Evolutionary conservation across 2,329 filamentous ascomycete genomes (phyloP), one percentile per base, ranked within the genome.

Genomic region (Fusarium mexicanum): DNA sequence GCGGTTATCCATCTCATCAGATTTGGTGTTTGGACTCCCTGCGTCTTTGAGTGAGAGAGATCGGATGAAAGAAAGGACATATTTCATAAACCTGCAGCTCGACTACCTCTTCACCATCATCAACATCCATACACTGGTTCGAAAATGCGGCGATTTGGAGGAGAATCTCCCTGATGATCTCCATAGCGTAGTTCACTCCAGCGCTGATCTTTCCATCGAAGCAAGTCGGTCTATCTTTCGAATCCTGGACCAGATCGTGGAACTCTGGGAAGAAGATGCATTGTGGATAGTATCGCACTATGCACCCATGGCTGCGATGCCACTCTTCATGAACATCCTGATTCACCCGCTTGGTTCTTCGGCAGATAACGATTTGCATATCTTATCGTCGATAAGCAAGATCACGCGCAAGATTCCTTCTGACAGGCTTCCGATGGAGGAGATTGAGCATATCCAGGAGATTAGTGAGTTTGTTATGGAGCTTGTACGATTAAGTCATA

Each of bases 391-490:
- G 13, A 72, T 72, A 59, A 74, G 64, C 33, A 74, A 57, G 4
- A 74, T 74, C 11, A 75, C 72, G 17, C 64, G 72, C 5, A 75
- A 66, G 3, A 57, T 74, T 8, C 72, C 72, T 3, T 62, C 72
- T 18, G 68, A 75, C 4, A 58, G 68, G 12, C 55, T 74, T 13
- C 70, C 72, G 1, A 65, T 61, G 70, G 72, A 75, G 16, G 72
- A 74, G 38, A 75, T 74, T n/a, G 72, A 72, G 11, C 68, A 74
- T 14, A 75, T 74, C 1, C 72, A 66, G 26, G 72, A 74, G 50
- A 74, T 74, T 8, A 72, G 72, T 17, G 72, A 74, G 16, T 74
- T 69, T 35, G 72, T 74, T 0, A 74, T 74, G 72, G 72, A 74
- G n/a, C 72, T 74, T 35, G 72, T 74, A 6, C 59, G 72, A 12